phyloP scores from a whole-genome alignment of 1,139 yeast genomes.

The Hansenula sp. region DNA sequence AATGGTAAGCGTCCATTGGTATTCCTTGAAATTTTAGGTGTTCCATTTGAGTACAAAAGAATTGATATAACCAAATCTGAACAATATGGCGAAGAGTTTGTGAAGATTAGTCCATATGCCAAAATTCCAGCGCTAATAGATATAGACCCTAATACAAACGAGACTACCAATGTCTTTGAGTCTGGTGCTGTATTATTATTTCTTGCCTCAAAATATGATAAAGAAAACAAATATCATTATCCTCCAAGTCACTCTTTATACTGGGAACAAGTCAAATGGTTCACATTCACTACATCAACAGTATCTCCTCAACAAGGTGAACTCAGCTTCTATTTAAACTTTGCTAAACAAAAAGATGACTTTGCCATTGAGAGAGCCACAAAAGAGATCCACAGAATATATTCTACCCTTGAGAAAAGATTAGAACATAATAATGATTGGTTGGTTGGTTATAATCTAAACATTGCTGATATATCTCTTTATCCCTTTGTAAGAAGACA shows the following conservation, averaged over 20 bases:
- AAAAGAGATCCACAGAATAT: constrained; percentile 46
- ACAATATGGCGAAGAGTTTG: too few relatives aligned
- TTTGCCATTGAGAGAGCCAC: constrained; percentile 46
- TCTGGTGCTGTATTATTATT: constrained; percentile 57
- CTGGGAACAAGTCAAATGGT: constrained; percentile 48
- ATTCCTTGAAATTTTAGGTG: too few relatives aligned
- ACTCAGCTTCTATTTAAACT: constrained; percentile 40
- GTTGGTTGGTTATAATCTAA: constrained; percentile 50
- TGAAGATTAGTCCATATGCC: too few relatives aligned
- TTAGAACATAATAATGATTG: constrained; percentile 41
- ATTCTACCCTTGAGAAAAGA: constrained; percentile 46
- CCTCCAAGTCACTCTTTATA: constrained; percentile 41
- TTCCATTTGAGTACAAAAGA: too few relatives aligned
- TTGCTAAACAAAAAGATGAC: constrained; percentile 41
- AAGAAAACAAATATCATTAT: constrained; percentile 44
- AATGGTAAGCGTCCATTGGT: too few relatives aligned
- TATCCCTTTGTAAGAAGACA: too few relatives aligned
- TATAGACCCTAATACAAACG: constrained; percentile 37
- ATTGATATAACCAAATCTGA: too few relatives aligned
- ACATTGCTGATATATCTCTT: constrained; percentile 48
- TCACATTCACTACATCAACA: constrained; percentile 55
- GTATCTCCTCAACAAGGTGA: constrained; percentile 63
- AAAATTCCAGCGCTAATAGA: constrained; percentile 57
- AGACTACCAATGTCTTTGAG: constrained; percentile 42
- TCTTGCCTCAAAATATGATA: constrained; percentile 55